Conservation (phyloP, 164 flowering plant species). For the Berberis thunbergii region DNA sequence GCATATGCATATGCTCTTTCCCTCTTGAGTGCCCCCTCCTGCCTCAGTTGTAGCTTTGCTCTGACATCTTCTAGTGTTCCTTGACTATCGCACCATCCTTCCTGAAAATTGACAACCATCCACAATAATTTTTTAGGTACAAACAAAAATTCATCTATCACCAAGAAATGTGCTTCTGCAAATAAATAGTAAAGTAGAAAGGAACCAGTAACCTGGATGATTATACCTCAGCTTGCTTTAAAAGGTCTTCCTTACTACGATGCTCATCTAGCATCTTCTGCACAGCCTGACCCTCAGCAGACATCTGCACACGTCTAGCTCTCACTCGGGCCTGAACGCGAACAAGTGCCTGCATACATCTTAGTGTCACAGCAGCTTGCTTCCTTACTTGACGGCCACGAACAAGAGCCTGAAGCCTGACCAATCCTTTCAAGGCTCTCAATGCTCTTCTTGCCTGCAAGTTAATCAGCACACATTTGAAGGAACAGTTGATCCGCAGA, state of each 20-base stretch:
- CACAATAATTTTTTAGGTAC: not conserved
- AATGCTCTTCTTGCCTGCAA: constrained; percentile 73
- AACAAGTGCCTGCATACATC: constrained; percentile 91
- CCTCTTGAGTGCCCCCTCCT: constrained; percentile 75
- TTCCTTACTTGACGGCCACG: constrained; percentile 82
- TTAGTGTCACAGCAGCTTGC: constrained; percentile 82
- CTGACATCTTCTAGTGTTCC: constrained; percentile 59
- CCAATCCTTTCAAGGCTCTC: constrained; percentile 74
- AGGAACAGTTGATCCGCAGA: not conserved
- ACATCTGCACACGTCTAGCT: constrained; percentile 88
- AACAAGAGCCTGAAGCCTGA: constrained; percentile 77
- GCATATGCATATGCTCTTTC: constrained; percentile 79
- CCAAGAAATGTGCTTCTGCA: not conserved
- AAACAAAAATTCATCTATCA: not conserved
- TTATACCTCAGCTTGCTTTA: constrained; percentile 81
- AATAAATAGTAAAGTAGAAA: not conserved
- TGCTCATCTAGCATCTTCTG: constrained; percentile 55
- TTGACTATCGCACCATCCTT: constrained; percentile 80
- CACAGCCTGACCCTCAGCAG: constrained; percentile 86
- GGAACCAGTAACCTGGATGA: not conserved
- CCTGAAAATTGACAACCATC: constrained; percentile 25
- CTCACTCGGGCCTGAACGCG: constrained; percentile 84
- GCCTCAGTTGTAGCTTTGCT: constrained; percentile 68
- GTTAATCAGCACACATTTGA: not conserved
- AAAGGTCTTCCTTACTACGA: constrained; percentile 46